Evolutionary conservation across 306 rosid species (phyloP).

Genomic region (Prinsepia uniflora): DNA sequence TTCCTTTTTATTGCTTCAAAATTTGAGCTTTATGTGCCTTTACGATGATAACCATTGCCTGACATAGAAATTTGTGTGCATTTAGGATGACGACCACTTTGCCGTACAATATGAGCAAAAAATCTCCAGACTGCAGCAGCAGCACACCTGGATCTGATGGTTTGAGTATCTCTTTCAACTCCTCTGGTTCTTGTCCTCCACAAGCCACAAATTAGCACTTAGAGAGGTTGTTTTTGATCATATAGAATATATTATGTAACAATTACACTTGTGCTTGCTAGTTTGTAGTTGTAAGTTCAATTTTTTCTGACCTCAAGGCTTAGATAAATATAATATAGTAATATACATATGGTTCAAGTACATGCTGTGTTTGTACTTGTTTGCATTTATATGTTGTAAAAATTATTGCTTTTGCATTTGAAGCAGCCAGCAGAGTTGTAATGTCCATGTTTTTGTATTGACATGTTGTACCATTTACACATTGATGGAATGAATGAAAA

Average conservation of each 20-base stretch:
- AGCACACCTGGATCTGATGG: slow-evolving; percentile 41
- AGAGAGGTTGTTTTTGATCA: not conserved
- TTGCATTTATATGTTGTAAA: slow-evolving; percentile 32
- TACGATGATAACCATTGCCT: not conserved
- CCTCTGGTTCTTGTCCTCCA: slow-evolving; percentile 40
- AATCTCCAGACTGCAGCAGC: slow-evolving; percentile 44
- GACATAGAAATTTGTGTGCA: slow-evolving; percentile 18
- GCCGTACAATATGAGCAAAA: slow-evolving; percentile 53
- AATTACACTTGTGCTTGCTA: not conserved
- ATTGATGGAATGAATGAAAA: not conserved
- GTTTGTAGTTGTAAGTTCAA: slow-evolving; percentile 38
- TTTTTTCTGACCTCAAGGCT: slow-evolving; percentile 36
- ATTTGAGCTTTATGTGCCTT: not conserved
- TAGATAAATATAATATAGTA: slow-evolving; percentile 25
- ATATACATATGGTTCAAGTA: slow-evolving; percentile 21
- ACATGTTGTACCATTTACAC: not conserved
- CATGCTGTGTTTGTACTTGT: not conserved
- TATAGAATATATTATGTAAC: not conserved
- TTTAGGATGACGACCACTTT: slow-evolving; percentile 48
- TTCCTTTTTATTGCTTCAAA: not conserved
- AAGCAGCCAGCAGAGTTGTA: slow-evolving; percentile 8
- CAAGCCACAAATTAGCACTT: slow-evolving; percentile 36
- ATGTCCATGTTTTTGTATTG: slow-evolving; percentile 17
- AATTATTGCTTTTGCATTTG: slow-evolving; percentile 24
- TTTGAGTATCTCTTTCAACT: slow-evolving; percentile 37